Evolutionary conservation across 148 eudicot genomes (phyloP), one percentile per base, ranked within the genome.

Genomic region (Vaccinium corymbosum): DNA sequence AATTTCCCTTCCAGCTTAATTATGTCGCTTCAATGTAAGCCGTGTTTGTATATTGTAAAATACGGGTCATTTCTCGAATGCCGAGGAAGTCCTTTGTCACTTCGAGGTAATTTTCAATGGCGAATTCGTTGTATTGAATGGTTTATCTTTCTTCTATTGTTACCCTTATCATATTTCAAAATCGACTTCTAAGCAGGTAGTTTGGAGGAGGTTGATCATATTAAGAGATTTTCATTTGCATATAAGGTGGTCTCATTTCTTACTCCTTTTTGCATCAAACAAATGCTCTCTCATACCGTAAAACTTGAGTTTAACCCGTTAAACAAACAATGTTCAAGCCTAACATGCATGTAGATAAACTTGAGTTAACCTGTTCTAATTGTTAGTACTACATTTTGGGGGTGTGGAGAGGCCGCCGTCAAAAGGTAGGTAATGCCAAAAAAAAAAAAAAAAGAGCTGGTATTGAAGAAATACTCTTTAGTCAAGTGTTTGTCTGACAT

Each of bases 151-250:
- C 55, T 61, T 81, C 14, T 22, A 48, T 70, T 11, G 77, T 32
- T 11, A 74, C 50, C 12, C 64, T 48, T 2, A 11, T 52, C 29
- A 8, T 10, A 25, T 48, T 70, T 48, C 50, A 0, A 0, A 66
- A 51, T 74, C 80, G 20, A 17, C 52, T 25, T 80, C 64, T 55
- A 4, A 42, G 61, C 76, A 80, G 72, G 82, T 80, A 79, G 42
- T 80, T 57, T 56, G 49, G 49, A 80, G 82, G 62, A 76, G 87
- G 68, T 61, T 25, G 81, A 83, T 85, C 79, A 85, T 53, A 32
- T 81, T 35, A 61, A 80, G 22, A 50, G 51, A 38, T 80, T 19
- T 55, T 20, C 87, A 80, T 22, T 38, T 83, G 56, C 71, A 56
- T 27, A 66, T 64, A 66, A 88, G 89, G 89, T 88, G 78, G 32